phyloP scores from a whole-genome alignment of 352 stramenopile genomes.

The Blastocystis hominis region DNA sequence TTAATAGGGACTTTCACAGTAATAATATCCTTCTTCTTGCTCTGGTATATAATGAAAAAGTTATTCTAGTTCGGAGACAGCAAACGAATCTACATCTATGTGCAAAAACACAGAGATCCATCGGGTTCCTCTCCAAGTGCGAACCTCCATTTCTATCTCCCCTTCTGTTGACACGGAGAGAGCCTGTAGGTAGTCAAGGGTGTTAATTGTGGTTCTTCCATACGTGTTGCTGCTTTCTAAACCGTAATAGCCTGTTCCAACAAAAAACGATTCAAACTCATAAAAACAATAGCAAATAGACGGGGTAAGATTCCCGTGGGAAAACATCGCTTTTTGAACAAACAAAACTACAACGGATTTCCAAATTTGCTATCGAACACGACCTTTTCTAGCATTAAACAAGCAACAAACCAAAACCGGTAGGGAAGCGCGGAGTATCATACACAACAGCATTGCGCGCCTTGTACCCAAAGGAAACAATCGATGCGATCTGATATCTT shows the following conservation, averaged over 20 bases:
- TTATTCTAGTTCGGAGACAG: not conserved
- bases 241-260: not conserved
- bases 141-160: slow-evolving; percentile 18
- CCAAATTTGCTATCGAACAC: slow-evolving; percentile 16
- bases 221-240: not conserved
- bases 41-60: slow-evolving; percentile 2
- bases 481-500: slow-evolving; percentile 28
- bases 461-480: slow-evolving; percentile 49
- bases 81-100: not conserved
- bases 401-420: not conserved
- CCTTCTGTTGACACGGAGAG: not conserved
- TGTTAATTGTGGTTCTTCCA: not conserved
- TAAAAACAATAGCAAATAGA: not conserved
- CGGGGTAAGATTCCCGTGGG: not conserved
- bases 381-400: not conserved
- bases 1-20: not conserved
- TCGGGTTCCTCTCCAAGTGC: not conserved
- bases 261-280: not conserved
- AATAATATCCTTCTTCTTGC: not conserved
- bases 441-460: not conserved
- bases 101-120: not conserved
- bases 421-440: not conserved
- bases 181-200: not conserved
- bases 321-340: not conserved
- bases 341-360: slow-evolving; percentile 17